Evolutionary conservation across 768 basidiomycete genomes (phyloP).

Genomic region (Psilocybe sp.): DNA sequence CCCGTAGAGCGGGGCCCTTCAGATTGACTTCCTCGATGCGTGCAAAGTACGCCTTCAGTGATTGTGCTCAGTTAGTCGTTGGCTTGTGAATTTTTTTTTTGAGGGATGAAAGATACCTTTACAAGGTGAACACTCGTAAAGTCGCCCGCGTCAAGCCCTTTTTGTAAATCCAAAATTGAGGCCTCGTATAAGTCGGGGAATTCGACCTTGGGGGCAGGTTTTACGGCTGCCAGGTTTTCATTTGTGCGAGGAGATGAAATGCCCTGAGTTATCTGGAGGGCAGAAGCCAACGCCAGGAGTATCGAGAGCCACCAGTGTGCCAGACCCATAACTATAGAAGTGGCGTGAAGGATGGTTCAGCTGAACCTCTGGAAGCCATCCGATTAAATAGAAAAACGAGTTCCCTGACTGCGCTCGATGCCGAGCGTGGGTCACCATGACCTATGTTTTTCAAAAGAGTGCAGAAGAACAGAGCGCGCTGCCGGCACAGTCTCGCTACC

Average conservation of each 20-base stretch:
- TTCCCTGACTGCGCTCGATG: too few relatives aligned
- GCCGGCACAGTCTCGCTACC: too few relatives aligned
- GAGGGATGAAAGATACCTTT: conserved; percentile 45
- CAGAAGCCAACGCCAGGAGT: too few relatives aligned
- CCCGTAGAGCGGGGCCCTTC: conserved; percentile 52
- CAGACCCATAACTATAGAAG: too few relatives aligned
- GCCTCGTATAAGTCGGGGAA: conserved; percentile 63
- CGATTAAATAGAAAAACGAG: too few relatives aligned
- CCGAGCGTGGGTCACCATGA: too few relatives aligned
- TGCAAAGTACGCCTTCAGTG: conserved; percentile 55
- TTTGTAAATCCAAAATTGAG: conserved; percentile 51
- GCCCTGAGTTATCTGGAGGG: background rate
- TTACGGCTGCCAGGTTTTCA: background rate
- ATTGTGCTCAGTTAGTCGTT: background rate
- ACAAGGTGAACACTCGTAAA: conserved; percentile 65
- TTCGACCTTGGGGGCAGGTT: background rate
- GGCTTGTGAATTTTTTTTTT: too few relatives aligned
- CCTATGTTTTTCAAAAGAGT: too few relatives aligned
- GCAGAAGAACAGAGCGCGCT: too few relatives aligned
- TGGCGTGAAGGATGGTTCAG: too few relatives aligned
- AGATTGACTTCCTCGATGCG: conserved; percentile 70
- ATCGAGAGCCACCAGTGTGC: too few relatives aligned
- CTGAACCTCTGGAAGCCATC: too few relatives aligned
- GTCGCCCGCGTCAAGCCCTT: conserved; percentile 42
- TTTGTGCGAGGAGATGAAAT: conserved; percentile 1